phyloP scores from a whole-genome alignment of 371 early-diverging fungal species.

The Haplosporangium sp. region DNA sequence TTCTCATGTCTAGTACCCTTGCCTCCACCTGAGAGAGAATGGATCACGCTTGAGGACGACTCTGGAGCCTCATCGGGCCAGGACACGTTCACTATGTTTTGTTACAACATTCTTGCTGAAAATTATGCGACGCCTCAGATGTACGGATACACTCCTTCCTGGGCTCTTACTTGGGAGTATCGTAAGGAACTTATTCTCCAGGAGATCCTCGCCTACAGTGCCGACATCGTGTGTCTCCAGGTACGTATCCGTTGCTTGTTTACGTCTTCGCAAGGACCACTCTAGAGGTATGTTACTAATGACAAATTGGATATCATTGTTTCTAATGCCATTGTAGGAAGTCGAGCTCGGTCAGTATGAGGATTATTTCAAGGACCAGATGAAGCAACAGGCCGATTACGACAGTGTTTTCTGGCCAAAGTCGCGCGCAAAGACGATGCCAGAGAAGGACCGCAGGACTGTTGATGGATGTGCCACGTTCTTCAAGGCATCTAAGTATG shows the following conservation, averaged over 20 bases:
- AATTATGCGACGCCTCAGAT: conserved; percentile 90
- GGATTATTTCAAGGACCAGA: conserved; percentile 83
- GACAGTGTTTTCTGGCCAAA: conserved; percentile 96
- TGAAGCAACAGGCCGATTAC: conserved; percentile 82
- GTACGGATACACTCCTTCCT: conserved; percentile 97
- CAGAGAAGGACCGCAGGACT: conserved; percentile 84
- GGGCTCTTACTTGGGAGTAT: conserved; percentile 96
- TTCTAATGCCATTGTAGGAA: conserved; percentile 66
- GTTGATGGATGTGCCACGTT: conserved; percentile 99
- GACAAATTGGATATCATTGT: conserved; percentile 4
- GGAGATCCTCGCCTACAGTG: conserved; percentile 88
- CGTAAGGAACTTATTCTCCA: conserved; percentile 92
- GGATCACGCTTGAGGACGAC: conserved; percentile 80
- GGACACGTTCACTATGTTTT: conserved; percentile 88
- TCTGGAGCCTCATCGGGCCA: conserved; percentile 31
- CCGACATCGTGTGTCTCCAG: conserved; percentile 97
- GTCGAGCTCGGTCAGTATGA: conserved; percentile 90
- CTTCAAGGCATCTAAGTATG: conserved; percentile 83
- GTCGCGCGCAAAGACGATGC: conserved; percentile 93
- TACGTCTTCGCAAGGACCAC: no score
- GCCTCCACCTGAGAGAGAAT: conserved; percentile 93
- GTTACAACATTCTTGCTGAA: conserved; percentile 96
- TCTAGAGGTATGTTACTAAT: no score
- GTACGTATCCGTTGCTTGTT: conserved; percentile 41
- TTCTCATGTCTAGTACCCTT: conserved; percentile 65